Conservation (phyloP, 352 stramenopile genomes). For the Pythium sp. region DNA sequence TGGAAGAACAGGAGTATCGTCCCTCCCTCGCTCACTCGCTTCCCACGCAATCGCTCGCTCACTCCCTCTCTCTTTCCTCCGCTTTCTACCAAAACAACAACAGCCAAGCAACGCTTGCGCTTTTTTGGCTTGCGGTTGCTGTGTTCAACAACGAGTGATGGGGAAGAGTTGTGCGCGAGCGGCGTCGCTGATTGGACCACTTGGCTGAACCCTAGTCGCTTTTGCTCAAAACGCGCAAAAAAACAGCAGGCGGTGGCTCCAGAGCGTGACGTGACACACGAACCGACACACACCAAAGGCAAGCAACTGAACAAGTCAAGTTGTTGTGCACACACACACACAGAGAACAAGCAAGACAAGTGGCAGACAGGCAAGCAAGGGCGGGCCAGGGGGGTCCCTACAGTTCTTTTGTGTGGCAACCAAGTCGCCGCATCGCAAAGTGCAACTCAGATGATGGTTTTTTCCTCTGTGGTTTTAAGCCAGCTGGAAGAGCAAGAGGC, state of each 20-base stretch:
- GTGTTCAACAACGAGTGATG: conserved; percentile 13
- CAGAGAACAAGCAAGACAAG: background rate
- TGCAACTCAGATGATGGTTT: conserved; percentile 36
- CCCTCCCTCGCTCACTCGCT: background rate
- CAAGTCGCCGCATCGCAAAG: conserved; percentile 33
- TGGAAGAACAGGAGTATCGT: conserved; percentile 4
- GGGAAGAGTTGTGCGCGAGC: conserved; percentile 5
- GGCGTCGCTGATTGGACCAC: background rate
- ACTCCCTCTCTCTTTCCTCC: conserved; percentile 1
- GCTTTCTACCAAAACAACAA: background rate
- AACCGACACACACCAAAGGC: conserved; percentile 20
- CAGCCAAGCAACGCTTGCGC: conserved; percentile 3
- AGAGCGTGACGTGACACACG: conserved; percentile 46
- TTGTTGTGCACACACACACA: conserved; percentile 4
- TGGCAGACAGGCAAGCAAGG: background rate
- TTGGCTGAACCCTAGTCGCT: background rate
- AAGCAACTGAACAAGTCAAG: background rate
- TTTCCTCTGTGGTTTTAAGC: conserved; percentile 33
- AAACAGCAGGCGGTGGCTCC: background rate
- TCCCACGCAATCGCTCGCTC: background rate
- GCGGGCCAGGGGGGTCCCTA: background rate
- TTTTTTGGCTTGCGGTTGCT: conserved; percentile 2
- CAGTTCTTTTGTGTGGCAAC: conserved; percentile 1
- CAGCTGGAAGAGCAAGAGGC: conserved; percentile 6
- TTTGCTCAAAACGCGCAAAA: background rate